Percentiles rank a stretch among this genome's conserved stretches.
Evolutionary conservation across 768 basidiomycete species (phyloP).

Genomic region (Boletus sp.): DNA sequence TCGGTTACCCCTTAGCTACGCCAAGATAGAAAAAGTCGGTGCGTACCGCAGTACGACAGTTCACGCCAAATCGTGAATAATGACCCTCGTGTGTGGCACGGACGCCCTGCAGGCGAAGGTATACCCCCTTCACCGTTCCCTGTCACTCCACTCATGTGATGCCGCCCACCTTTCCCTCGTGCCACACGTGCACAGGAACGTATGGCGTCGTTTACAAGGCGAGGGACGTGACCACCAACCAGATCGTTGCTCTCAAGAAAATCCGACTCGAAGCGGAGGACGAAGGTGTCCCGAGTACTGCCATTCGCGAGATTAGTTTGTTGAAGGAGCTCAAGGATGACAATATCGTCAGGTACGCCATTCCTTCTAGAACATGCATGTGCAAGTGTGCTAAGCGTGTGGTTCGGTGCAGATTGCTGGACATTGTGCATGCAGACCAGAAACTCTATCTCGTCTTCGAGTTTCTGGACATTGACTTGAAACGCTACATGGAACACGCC

Average conservation of each 20-base stretch:
- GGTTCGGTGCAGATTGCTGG: conserved; percentile 61
- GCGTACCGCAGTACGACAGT: conserved; percentile 38
- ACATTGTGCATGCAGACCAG: conserved; percentile 96
- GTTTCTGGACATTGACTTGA: conserved; percentile 94
- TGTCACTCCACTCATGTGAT: conserved; percentile 2
- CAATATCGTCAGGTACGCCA: conserved; percentile 80
- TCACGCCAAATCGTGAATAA: conserved; percentile 5
- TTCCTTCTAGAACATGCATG: neutral
- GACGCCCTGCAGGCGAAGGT: conserved; percentile 42
- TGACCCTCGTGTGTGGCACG: conserved; percentile 19
- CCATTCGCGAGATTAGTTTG: conserved; percentile 96
- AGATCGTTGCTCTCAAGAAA: conserved; percentile 97
- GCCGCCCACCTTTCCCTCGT: neutral
- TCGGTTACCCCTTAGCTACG: conserved; percentile 60
- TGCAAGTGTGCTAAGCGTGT: conserved; percentile 8
- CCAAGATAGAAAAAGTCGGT: conserved; percentile 99
- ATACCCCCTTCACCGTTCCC: neutral
- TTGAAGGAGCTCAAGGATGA: conserved; percentile 96
- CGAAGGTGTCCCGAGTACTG: conserved; percentile 97
- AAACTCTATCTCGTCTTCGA: conserved; percentile 98
- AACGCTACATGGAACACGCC: conserved; percentile 92
- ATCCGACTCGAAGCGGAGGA: conserved; percentile 98
- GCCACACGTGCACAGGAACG: conserved; percentile 58
- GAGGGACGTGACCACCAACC: conserved; percentile 69
- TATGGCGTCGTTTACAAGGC: conserved; percentile 99